phyloP scores from a whole-genome alignment of 2,329 filamentous ascomycete genomes.

The Corinectria fuckeliana region DNA sequence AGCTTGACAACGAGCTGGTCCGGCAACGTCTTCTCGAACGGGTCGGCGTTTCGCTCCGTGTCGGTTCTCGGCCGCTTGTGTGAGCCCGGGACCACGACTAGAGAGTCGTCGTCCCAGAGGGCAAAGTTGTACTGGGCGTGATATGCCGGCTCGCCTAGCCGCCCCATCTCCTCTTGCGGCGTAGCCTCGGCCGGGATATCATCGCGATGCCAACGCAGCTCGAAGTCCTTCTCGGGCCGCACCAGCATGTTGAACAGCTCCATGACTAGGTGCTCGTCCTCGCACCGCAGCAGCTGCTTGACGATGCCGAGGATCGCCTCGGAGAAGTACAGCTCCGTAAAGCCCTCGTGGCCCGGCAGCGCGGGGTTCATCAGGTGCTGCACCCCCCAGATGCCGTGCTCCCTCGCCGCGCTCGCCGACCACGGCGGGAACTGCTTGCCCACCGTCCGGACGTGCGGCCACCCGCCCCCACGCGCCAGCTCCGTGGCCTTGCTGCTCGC shows the following conservation, averaged over 20 bases:
- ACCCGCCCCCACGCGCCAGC: constrained; percentile 71
- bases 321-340: constrained; percentile 76
- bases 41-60: constrained; percentile 69
- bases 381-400: constrained; percentile 83
- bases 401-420: constrained; percentile 61
- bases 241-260: constrained; percentile 89
- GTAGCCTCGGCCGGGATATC: constrained; percentile 74
- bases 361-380: constrained; percentile 82
- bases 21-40: constrained; percentile 67
- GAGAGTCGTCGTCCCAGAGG: constrained; percentile 74
- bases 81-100: constrained; percentile 80
- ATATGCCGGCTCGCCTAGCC: constrained; percentile 66
- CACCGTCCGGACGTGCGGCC: constrained; percentile 83
- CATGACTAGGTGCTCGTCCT: constrained; percentile 75
- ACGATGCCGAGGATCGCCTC: constrained; percentile 67
- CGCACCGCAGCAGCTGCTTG: constrained; percentile 64
- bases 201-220: constrained; percentile 84
- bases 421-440: constrained; percentile 93
- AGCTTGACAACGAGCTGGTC: constrained; percentile 71
- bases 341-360: constrained; percentile 66
- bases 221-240: constrained; percentile 73
- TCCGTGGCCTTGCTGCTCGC: constrained; percentile 64
- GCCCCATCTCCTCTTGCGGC: constrained; percentile 68
- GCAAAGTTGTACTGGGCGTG: constrained; percentile 91
- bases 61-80: constrained; percentile 75